Percentiles rank a stretch among this genome's conserved stretches.
Conservation (phyloP, 2,329 filamentous ascomycete genomes). For the Clonostachys sp. region DNA sequence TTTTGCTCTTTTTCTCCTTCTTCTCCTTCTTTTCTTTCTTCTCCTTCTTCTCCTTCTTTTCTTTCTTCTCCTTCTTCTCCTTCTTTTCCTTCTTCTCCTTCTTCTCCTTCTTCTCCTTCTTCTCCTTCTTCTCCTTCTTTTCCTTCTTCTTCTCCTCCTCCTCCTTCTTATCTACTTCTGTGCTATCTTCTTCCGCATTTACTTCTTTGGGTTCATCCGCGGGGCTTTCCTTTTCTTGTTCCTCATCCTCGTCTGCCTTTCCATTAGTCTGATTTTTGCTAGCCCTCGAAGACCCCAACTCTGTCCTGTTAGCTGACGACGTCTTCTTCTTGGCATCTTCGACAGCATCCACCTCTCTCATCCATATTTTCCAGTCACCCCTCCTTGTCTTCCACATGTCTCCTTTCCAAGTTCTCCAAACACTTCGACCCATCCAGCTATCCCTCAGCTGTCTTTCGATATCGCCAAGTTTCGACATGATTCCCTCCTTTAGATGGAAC, state of each 20-base stretch:
- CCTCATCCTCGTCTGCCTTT: background rate
- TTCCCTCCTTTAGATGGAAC: conserved; percentile 52
- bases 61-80: background rate
- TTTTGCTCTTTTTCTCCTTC: conserved; percentile 7
- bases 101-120: background rate
- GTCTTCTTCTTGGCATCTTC: conserved; percentile 6
- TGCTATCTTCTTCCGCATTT: background rate
- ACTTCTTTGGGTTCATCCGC: background rate
- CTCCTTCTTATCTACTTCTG: conserved; percentile 6
- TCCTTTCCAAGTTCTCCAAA: conserved; percentile 54
- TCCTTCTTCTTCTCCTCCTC: background rate
- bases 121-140: background rate
- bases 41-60: conserved; percentile 8
- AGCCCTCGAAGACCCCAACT: background rate
- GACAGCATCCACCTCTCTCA: conserved; percentile 38
- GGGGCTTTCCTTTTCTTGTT: conserved; percentile 12
- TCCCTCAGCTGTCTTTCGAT: conserved; percentile 45
- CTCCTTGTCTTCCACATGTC: conserved; percentile 50
- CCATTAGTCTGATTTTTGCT: background rate
- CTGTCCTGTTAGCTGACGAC: conserved; percentile 2
- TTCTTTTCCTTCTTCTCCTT: background rate
- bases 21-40: background rate
- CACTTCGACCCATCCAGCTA: conserved; percentile 48
- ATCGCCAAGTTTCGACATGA: conserved; percentile 43
- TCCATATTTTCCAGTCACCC: conserved; percentile 52